Evolutionary conservation across 345 rosid species (phyloP).

Genomic region (Eucalyptus virginea): DNA sequence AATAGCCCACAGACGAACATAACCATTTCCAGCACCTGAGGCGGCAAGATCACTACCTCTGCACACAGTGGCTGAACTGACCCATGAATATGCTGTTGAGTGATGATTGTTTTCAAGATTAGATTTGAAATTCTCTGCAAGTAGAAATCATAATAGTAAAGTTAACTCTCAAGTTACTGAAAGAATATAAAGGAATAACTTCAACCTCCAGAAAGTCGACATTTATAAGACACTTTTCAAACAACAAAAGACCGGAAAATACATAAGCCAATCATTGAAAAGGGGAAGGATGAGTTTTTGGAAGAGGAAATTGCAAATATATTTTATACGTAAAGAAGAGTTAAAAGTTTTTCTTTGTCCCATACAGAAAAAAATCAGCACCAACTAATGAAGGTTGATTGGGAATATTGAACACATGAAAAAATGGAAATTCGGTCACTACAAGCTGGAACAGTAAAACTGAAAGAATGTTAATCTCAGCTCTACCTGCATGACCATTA

Average conservation of each 20-base stretch:
- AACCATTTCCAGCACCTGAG: constrained; percentile 96
- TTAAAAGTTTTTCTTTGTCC: not conserved
- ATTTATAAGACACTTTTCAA: not conserved
- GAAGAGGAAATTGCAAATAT: not conserved
- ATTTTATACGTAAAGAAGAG: not conserved
- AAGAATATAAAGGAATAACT: not conserved
- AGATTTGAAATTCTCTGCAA: constrained; percentile 36
- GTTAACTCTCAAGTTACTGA: not conserved
- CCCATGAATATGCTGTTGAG: constrained; percentile 71
- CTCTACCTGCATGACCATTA: constrained; percentile 41
- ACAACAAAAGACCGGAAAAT: not conserved
- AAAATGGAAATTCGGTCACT: not conserved
- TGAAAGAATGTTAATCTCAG: not conserved
- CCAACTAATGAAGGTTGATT: not conserved
- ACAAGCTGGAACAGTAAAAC: not conserved
- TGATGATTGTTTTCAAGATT: constrained; percentile 4
- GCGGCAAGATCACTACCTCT: constrained; percentile 94
- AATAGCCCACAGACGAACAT: constrained; percentile 59
- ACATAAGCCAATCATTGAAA: not conserved
- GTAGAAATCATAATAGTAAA: not conserved
- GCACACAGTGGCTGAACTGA: constrained; percentile 59
- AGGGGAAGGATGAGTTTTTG: not conserved
- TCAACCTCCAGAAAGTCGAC: not conserved
- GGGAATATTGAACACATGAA: not conserved
- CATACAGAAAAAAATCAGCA: not conserved